Conservation (phyloP, 768 basidiomycete genomes). For the Tylopilus sp. region DNA sequence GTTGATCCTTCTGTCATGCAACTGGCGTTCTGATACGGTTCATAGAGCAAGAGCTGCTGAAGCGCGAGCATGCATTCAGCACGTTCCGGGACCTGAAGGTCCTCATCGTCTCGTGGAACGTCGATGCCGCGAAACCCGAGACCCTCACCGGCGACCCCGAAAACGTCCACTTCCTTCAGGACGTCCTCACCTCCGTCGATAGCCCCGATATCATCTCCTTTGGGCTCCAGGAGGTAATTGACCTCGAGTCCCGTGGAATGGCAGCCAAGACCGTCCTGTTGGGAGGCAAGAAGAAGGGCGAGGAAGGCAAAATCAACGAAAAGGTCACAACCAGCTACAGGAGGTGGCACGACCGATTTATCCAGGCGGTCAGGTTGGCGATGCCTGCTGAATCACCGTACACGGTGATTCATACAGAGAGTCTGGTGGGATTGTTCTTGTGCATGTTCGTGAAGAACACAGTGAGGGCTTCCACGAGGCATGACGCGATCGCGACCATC, state of each 20-base stretch:
- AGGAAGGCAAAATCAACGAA: conserved; percentile 56
- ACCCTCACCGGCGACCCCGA: conserved; percentile 58
- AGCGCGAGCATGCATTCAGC: conserved; percentile 74
- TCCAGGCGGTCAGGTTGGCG: conserved; percentile 64
- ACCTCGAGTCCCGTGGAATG: conserved; percentile 90
- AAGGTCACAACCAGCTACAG: conserved; percentile 86
- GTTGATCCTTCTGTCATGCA: conserved; percentile 24
- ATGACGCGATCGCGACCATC: conserved; percentile 73
- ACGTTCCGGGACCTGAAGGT: conserved; percentile 73
- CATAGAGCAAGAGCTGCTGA: conserved; percentile 70
- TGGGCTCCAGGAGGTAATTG: conserved; percentile 95
- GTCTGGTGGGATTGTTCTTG: conserved; percentile 84
- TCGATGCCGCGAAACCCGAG: conserved; percentile 84
- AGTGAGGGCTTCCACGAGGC: conserved; percentile 57
- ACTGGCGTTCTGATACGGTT: neutral
- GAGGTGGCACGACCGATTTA: conserved; percentile 82
- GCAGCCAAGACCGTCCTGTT: conserved; percentile 89
- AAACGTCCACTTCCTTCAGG: conserved; percentile 80
- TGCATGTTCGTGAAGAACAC: conserved; percentile 69
- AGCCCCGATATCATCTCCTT: conserved; percentile 87
- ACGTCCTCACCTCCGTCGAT: conserved; percentile 68
- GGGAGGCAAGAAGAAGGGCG: conserved; percentile 61
- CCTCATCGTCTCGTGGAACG: conserved; percentile 89
- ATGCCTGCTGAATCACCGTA: conserved; percentile 78
- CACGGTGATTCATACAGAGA: conserved; percentile 79